A percentile compares a stretch with the other conserved stretches of the same genome.
Evolutionary conservation across 257 asterid species (phyloP).

Genomic region (Cinchona pubescens): DNA sequence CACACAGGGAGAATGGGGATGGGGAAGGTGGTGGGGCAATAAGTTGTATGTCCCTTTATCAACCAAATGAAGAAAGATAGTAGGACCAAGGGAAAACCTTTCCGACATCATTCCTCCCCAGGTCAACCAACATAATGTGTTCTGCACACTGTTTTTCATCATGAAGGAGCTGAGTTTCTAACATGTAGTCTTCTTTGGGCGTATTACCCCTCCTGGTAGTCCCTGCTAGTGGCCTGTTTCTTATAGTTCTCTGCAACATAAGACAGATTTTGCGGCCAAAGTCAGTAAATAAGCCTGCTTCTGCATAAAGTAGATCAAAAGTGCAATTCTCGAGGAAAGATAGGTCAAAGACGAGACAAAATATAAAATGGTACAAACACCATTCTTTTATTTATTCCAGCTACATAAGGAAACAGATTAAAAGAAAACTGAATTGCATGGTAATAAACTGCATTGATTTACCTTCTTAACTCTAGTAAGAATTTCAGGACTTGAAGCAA

Average conservation of each 20-base stretch:
- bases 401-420: background rate
- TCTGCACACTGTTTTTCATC: slow-evolving; percentile 96
- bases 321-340: background rate
- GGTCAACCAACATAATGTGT: slow-evolving; percentile 97
- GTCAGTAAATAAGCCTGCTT: slow-evolving; percentile 13
- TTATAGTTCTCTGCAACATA: slow-evolving; percentile 56
- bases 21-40: background rate
- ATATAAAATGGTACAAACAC: background rate
- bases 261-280: slow-evolving; percentile 10
- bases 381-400: background rate
- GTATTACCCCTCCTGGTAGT: slow-evolving; percentile 94
- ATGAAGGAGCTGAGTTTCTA: slow-evolving; percentile 79
- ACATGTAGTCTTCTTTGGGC: slow-evolving; percentile 75
- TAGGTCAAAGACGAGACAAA: background rate
- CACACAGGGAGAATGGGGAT: background rate
- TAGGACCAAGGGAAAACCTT: slow-evolving; percentile 43
- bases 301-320: background rate
- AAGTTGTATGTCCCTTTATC: background rate
- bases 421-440: background rate
- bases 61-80: background rate
- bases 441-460: slow-evolving; percentile 1
- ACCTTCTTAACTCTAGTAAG: slow-evolving; percentile 92
- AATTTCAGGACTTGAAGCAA: slow-evolving; percentile 98
- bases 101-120: slow-evolving; percentile 99
- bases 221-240: slow-evolving; percentile 95